Base-by-base conservation (phyloP, 306 rosid species). In the Lathyrus aphaca region DNA sequence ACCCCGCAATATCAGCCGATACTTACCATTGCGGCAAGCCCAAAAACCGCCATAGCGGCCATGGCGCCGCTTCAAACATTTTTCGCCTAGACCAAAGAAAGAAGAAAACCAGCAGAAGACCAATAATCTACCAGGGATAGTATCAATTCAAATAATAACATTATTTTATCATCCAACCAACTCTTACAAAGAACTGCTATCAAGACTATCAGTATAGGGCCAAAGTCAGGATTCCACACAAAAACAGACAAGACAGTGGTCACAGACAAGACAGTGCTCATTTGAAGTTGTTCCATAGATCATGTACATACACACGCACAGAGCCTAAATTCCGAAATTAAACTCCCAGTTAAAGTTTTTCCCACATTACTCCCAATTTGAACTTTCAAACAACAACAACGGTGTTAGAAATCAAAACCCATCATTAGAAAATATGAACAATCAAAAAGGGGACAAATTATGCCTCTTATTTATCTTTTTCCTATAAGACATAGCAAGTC, bases 301-400 rank as follows among this genome's bases (percentile, higher is more conserved):
- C 38, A 19, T 35, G 8, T 12, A 25, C 40, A 12, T 49, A 27
- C 32, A 46, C 12, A 48, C 27, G 35, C 50, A 10, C 62, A 43
- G 42, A 63, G 17, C 63, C 67, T 39, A 27, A 57, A 59, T 27
- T 57, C 5, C 15, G 37, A 32, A 66, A 70, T 44, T 18, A 25
- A 43, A 66, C 43, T 8, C 17, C 48, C 43, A 68, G 50, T 53
- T 25, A 11, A 35, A 29, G 12, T 21, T 14, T 44, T 15, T 6
- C 3, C 27, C 25, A 42, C 40, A 19, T 55, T 25, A 45, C 74
- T 43, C 67, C 21, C 77, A 74, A 4, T 64, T 17, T 46, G 42
- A 68, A 49, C 25, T 16, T 49, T 37, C 65, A 59, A 75, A 59
- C 69, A 78, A 62, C 74, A 67, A 43, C 49, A 78, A 35, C 73